These are phyloP conservation scores for Cercospora sp. DNA, from an alignment of 2,329 filamentous ascomycete species.

Conservation along the genomic window DNA sequence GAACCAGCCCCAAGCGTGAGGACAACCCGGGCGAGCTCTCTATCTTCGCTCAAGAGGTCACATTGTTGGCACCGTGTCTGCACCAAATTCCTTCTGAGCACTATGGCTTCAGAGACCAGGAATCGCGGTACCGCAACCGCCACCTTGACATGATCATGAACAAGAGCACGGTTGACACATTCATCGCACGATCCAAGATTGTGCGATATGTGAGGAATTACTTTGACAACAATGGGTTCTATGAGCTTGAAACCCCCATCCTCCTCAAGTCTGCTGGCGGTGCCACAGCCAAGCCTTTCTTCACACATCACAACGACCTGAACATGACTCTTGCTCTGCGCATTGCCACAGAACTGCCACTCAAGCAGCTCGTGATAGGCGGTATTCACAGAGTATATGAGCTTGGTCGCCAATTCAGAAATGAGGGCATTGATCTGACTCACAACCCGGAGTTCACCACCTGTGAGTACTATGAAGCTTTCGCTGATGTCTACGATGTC, in stretches of 20 bases:
- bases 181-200: slow-evolving; percentile 83
- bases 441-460: slow-evolving; percentile 99
- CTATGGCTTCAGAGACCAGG: slow-evolving; percentile 93
- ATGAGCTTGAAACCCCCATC: slow-evolving; percentile 96
- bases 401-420: slow-evolving; percentile 91
- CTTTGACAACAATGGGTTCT: slow-evolving; percentile 81
- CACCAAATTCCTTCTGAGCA: slow-evolving; percentile 87
- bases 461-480: slow-evolving; percentile 96
- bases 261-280: slow-evolving; percentile 95
- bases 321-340: slow-evolving; percentile 95
- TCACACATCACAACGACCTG: slow-evolving; percentile 93
- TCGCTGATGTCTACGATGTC: slow-evolving; percentile 78
- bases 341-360: slow-evolving; percentile 89
- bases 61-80: slow-evolving; percentile 84
- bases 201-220: slow-evolving; percentile 84
- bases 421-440: slow-evolving; percentile 86
- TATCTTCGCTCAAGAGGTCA: slow-evolving; percentile 84
- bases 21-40: slow-evolving; percentile 78
- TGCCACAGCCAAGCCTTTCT: slow-evolving; percentile 91
- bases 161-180: slow-evolving; percentile 76
- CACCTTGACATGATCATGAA: slow-evolving; percentile 98
- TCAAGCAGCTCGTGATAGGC: slow-evolving; percentile 95
- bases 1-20: slow-evolving; percentile 80
- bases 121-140: slow-evolving; percentile 87
- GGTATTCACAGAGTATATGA: slow-evolving; percentile 95